Evolutionary conservation across 164 flowering plant species (phyloP), one percentile per base, ranked within the genome.

Genomic region (Dillenia suffruticosa): DNA sequence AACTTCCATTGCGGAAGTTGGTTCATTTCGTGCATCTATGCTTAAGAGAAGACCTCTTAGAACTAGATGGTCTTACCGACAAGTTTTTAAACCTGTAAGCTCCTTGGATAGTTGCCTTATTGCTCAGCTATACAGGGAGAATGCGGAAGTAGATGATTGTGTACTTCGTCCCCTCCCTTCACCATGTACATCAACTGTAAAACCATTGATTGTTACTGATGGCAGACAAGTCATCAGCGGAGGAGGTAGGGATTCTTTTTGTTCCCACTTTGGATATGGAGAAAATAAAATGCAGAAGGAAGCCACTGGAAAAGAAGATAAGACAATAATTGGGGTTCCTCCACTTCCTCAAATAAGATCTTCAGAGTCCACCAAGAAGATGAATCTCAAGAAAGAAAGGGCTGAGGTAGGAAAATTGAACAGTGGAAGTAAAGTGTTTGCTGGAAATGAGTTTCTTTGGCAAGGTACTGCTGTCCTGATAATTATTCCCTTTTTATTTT

Each of bases 71-170:
- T 46, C 68, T 52, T 60, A 60, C 40, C 45, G 65, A 24, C 67
- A 63, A 64, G 46, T 66, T 52, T 45, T 70, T 61, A 81, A 77
- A 63, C 97, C 94, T 15, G 43, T 70, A 47, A 85, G 50, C 59
- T 83, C 92, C 45, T 46, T 87, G n/a, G 94, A 87, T 55, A 84
- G 94, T 71, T 91, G 97, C 63, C 73, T 87, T 4, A 68, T 81
- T 80, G 85, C 92, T 74, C 96, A 88, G 67, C 50, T 85, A 62
- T 86, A 84, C 59, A 77, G 66, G 57, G 80, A 82, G 45, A 79
- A 75, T 46, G 72, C 51, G 13, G 79, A 76, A 68, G 65, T 76
- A 76, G 86, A 85, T 65, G 89, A 88, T 19, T 75, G 77, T 70
- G 68, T 76, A 26, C 72, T 67, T 60, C 73, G 74, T 53, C 57